Conservation (phyloP, 306 rosid genomes). For the Pterocarpus santalinus region DNA sequence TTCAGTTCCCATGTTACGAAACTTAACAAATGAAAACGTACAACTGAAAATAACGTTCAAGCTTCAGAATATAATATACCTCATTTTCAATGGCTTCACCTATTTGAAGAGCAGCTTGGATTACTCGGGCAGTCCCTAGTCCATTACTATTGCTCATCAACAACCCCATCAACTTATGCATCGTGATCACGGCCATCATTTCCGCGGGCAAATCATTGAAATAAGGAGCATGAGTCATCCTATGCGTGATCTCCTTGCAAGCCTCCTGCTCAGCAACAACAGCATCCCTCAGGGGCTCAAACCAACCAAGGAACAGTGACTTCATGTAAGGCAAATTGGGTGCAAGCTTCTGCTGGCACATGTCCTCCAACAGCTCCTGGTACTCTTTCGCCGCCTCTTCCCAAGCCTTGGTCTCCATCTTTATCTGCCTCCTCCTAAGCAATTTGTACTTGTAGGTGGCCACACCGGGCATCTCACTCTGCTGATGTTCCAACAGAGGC, state of each 20-base stretch:
- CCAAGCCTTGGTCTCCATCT: slow-evolving; percentile 82
- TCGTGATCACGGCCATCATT: slow-evolving; percentile 79
- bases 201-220: slow-evolving; percentile 60
- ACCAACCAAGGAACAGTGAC: slow-evolving; percentile 82
- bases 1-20: too few species aligned
- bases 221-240: slow-evolving; percentile 53
- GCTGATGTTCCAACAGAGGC: slow-evolving; percentile 50
- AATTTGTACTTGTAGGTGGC: slow-evolving; percentile 44
- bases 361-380: slow-evolving; percentile 66
- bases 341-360: slow-evolving; percentile 79
- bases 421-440: slow-evolving; percentile 68
- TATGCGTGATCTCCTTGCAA: slow-evolving; percentile 26
- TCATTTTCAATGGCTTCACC: slow-evolving; percentile 83
- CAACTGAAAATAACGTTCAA: not conserved
- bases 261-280: slow-evolving; percentile 58
- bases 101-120: slow-evolving; percentile 65
- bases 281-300: slow-evolving; percentile 71
- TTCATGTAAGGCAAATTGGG: slow-evolving; percentile 80
- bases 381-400: slow-evolving; percentile 76
- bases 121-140: slow-evolving; percentile 60
- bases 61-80: slow-evolving; percentile 48
- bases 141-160: slow-evolving; percentile 67
- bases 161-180: slow-evolving; percentile 81
- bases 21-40: too few species aligned
- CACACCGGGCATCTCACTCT: slow-evolving; percentile 46